phyloP scores from a whole-genome alignment of 2,329 filamentous ascomycete genomes.

The Alternaria angustiovoidea region DNA sequence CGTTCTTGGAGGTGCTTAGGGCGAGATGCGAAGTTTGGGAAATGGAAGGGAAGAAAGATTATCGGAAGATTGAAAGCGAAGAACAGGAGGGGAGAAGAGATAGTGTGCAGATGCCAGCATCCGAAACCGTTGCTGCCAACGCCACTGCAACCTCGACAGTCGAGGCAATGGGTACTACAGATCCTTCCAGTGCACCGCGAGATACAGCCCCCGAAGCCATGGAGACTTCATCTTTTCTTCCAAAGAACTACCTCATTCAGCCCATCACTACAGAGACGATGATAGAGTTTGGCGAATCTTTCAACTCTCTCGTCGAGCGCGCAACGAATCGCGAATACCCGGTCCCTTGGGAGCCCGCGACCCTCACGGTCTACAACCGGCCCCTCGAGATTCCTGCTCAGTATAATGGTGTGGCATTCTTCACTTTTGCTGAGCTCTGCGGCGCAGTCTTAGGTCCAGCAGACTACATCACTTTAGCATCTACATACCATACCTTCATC shows the following conservation, averaged over 20 bases:
- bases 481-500: conserved; percentile 80
- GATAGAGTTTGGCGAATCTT: conserved; percentile 28
- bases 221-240: conserved; percentile 18
- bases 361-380: conserved; percentile 69
- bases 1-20: conserved; percentile 78
- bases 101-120: conserved; percentile 3
- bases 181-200: neutral
- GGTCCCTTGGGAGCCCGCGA: conserved; percentile 56
- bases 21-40: conserved; percentile 85
- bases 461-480: conserved; percentile 83
- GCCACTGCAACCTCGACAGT: neutral
- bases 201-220: neutral
- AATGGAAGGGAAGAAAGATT: conserved; percentile 79
- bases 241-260: conserved; percentile 48
- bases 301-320: conserved; percentile 32
- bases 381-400: conserved; percentile 67
- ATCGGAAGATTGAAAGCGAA: conserved; percentile 60
- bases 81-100: conserved; percentile 14
- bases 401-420: conserved; percentile 66
- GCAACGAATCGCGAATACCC: conserved; percentile 43
- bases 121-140: neutral
- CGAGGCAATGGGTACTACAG: neutral
- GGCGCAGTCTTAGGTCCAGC: conserved; percentile 73
- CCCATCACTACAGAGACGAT: conserved; percentile 34
- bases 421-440: conserved; percentile 75